A percentile compares a stretch with the other conserved stretches of the same genome.
Evolutionary conservation across 352 stramenopile genomes (phyloP).

Genomic region (Nothophytophthora sp.): DNA sequence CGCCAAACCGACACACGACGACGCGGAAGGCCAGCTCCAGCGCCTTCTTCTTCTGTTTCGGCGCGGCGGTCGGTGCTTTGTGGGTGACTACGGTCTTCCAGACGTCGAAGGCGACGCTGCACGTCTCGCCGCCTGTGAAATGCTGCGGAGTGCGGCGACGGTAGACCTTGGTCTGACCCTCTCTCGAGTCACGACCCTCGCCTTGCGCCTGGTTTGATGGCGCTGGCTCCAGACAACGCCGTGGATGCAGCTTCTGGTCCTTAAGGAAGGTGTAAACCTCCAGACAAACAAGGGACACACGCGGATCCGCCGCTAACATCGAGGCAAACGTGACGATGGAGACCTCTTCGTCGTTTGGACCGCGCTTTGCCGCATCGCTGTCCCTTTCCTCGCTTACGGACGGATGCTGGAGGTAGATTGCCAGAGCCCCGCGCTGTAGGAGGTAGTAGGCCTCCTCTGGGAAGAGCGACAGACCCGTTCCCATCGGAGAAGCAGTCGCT

Average conservation of each 20-base stretch:
- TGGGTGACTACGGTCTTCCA: constrained; percentile 41
- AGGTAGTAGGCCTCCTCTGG: constrained; percentile 73
- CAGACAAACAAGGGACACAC: constrained; percentile 43
- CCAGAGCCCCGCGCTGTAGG: constrained; percentile 51
- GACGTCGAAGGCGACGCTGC: constrained; percentile 53
- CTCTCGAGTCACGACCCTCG: too few species aligned
- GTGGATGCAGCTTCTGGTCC: constrained; percentile 64
- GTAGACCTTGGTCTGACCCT: not conserved
- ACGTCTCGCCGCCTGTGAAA: constrained; percentile 7
- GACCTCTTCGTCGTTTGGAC: constrained; percentile 13
- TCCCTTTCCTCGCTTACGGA: too few species aligned
- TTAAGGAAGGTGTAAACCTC: constrained; percentile 68
- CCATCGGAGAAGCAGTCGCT: too few species aligned
- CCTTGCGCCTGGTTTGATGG: not conserved
- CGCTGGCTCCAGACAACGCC: constrained; percentile 32
- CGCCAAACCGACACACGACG: constrained; percentile 46
- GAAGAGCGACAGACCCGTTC: constrained; percentile 66
- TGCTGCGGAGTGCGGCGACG: constrained; percentile 23
- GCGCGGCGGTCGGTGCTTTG: not conserved
- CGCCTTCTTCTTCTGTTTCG: constrained; percentile 39
- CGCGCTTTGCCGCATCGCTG: too few species aligned
- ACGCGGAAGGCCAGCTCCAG: constrained; percentile 59
- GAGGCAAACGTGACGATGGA: constrained; percentile 22
- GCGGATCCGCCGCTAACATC: constrained; percentile 24
- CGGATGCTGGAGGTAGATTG: constrained; percentile 37